Evolutionary conservation across 129 eudicot genomes (phyloP).

Genomic region (Erigeron canadensis): DNA sequence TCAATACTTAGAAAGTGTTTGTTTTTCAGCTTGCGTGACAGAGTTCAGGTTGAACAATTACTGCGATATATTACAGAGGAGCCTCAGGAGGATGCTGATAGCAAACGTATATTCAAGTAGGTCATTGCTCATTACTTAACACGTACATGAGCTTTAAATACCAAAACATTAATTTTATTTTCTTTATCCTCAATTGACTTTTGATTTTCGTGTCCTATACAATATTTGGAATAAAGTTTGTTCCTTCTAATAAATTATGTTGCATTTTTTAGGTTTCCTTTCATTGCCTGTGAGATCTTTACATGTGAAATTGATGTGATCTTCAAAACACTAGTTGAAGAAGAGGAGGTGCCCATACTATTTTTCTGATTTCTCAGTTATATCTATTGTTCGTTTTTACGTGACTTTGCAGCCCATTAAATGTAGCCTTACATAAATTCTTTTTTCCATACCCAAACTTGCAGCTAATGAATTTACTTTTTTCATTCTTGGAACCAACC

Average conservation of each 20-base stretch:
- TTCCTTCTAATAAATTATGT: slow-evolving; percentile 23
- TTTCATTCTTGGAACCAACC: slow-evolving; percentile 88
- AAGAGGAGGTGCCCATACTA: slow-evolving; percentile 61
- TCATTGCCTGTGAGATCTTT: slow-evolving; percentile 83
- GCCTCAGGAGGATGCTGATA: slow-evolving; percentile 82
- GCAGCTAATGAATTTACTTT: slow-evolving; percentile 88
- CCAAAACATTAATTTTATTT: background rate
- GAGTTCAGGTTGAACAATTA: slow-evolving; percentile 87
- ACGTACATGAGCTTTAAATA: background rate
- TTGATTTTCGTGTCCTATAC: background rate
- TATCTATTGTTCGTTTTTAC: background rate
- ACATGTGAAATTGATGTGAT: slow-evolving; percentile 92
- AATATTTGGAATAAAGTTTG: slow-evolving; percentile 9
- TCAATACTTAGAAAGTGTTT: background rate
- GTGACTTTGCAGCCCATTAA: background rate
- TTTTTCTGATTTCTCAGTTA: background rate
- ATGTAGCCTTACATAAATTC: background rate
- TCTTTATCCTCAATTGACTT: background rate
- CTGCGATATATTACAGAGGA: slow-evolving; percentile 70
- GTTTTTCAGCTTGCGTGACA: slow-evolving; percentile 75
- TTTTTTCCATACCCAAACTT: slow-evolving; percentile 10
- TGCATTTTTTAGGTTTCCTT: slow-evolving; percentile 64
- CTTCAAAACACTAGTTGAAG: slow-evolving; percentile 83
- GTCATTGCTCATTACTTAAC: slow-evolving; percentile 28
- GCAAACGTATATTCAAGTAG: slow-evolving; percentile 81